phyloP scores from a whole-genome alignment of 2,329 filamentous ascomycete genomes.

The Tolypocladium nubicola region DNA sequence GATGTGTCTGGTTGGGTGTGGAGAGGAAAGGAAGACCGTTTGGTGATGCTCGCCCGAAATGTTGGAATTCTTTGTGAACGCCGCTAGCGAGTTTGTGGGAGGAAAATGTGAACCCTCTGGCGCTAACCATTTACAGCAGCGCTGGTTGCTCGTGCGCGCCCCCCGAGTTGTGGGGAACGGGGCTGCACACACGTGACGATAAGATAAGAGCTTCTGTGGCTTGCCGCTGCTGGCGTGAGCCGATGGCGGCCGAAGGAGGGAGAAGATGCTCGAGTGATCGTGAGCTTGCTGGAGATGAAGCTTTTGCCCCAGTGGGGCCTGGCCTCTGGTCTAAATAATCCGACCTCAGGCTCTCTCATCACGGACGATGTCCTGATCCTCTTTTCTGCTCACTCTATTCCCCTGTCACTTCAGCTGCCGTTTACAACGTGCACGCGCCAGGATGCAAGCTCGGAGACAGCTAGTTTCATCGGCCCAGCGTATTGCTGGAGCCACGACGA shows the following conservation, averaged over 20 bases:
- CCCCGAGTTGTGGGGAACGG: slow-evolving; percentile 15
- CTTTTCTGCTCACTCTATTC: background rate
- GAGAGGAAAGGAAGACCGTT: slow-evolving; percentile 24
- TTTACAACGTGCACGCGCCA: slow-evolving; percentile 4
- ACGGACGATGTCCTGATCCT: background rate
- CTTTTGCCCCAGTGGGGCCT: background rate
- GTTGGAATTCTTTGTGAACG: slow-evolving; percentile 31
- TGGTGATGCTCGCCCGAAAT: slow-evolving; percentile 28
- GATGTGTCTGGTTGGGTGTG: slow-evolving; percentile 30
- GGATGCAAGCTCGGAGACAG: slow-evolving; percentile 32
- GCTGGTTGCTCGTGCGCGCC: slow-evolving; percentile 3
- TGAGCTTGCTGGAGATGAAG: slow-evolving; percentile 9
- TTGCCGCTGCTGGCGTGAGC: background rate
- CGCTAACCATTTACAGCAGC: slow-evolving; percentile 20
- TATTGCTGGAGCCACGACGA: slow-evolving; percentile 19
- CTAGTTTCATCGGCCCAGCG: slow-evolving; percentile 26
- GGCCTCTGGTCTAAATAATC: background rate
- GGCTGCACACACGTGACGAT: slow-evolving; percentile 27
- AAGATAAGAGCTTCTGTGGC: slow-evolving; percentile 12
- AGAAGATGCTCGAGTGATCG: slow-evolving; percentile 24
- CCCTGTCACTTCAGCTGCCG: background rate
- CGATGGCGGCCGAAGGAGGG: slow-evolving; percentile 24
- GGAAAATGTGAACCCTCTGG: slow-evolving; percentile 32
- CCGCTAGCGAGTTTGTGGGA: slow-evolving; percentile 32
- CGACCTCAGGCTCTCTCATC: background rate